Conservation (phyloP, 2,329 filamentous ascomycete genomes). For the Pestalotiopsis sp. region DNA sequence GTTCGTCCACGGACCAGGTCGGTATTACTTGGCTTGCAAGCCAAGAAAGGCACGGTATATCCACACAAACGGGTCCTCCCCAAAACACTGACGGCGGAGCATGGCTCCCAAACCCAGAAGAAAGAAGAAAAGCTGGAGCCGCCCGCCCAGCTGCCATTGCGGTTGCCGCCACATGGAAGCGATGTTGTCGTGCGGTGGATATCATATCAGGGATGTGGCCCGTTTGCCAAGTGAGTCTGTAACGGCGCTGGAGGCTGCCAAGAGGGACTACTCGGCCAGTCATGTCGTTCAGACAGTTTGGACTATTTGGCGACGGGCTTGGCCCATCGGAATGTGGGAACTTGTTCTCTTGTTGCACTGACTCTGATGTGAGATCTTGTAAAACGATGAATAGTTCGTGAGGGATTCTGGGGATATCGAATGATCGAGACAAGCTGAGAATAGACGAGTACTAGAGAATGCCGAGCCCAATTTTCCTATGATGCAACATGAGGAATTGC, state of each 20-base stretch:
- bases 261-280: conserved; percentile 3
- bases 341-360: background rate
- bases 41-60: background rate
- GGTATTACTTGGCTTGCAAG: background rate
- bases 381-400: background rate
- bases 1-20: background rate
- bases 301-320: background rate
- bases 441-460: background rate
- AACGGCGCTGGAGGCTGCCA: conserved; percentile 12
- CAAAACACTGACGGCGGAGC: background rate
- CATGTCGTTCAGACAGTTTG: background rate
- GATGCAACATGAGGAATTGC: background rate
- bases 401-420: background rate
- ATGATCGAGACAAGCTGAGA: background rate
- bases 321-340: conserved; percentile 10
- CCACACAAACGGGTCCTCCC: background rate
- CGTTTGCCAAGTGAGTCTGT: conserved; percentile 13
- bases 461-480: background rate
- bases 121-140: conserved; percentile 2
- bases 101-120: background rate
- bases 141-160: background rate
- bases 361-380: background rate
- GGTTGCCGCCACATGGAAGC: background rate
- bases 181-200: background rate
- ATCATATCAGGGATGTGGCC: background rate